phyloP scores from a whole-genome alignment of 1,139 yeast genomes.

The Zygosaccharomyces pseudobailii region DNA sequence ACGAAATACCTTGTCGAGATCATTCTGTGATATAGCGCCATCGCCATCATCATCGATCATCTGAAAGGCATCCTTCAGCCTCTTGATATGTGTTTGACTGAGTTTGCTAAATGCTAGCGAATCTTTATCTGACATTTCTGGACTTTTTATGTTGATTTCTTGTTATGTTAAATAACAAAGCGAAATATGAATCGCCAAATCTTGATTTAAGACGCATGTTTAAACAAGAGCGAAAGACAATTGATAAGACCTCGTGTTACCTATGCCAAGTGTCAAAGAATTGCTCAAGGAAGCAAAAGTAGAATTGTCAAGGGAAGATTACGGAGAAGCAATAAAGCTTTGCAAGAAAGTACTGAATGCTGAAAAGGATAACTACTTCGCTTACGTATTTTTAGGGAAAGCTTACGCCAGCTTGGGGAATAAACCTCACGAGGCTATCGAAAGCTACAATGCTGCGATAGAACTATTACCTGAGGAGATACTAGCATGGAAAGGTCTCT shows the following conservation, averaged over 20 bases:
- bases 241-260: not conserved
- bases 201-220: not conserved
- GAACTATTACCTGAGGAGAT: conserved; percentile 49
- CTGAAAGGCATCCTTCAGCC: conserved; percentile 48
- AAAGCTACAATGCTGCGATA: conserved; percentile 53
- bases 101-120: conserved; percentile 31
- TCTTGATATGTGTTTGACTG: conserved; percentile 37
- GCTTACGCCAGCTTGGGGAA: conserved; percentile 24
- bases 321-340: conserved; percentile 51
- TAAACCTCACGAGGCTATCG: conserved; percentile 39
- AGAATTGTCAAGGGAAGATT: conserved; percentile 54
- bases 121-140: conserved; percentile 25
- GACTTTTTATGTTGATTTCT: not conserved
- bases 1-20: conserved; percentile 53
- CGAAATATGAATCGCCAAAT: not conserved
- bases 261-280: conserved; percentile 37
- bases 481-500: conserved; percentile 79
- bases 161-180: not conserved
- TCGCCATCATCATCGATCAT: conserved; percentile 85
- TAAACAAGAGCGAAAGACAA: not conserved
- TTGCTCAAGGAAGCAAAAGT: conserved; percentile 55
- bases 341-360: conserved; percentile 48
- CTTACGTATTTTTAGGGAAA: conserved; percentile 49
- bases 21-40: conserved; percentile 56
- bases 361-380: conserved; percentile 61